Evolutionary conservation across 2,329 filamentous ascomycete genomes (phyloP).

Genomic region (Hysterium pulicare): DNA sequence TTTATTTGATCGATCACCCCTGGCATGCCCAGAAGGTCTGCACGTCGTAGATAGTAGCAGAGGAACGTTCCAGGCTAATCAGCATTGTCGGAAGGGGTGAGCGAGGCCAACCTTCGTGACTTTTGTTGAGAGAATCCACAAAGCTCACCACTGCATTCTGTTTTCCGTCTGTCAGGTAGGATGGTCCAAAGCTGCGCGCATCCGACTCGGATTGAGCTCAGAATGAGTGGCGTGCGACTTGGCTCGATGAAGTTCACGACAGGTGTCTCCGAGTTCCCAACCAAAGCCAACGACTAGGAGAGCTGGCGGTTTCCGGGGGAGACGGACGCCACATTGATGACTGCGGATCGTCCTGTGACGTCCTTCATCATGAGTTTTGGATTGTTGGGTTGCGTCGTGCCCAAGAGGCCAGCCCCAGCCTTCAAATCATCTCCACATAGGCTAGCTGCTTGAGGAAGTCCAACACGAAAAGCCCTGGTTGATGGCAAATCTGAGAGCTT

Average conservation of each 20-base stretch:
- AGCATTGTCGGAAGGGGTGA: neutral
- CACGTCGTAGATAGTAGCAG: neutral
- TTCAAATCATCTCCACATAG: too few relatives aligned
- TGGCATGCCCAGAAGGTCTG: neutral
- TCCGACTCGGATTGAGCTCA: too few relatives aligned
- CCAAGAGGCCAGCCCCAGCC: neutral
- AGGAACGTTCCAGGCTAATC: neutral
- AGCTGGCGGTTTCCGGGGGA: slow-evolving; percentile 2
- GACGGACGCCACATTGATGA: neutral
- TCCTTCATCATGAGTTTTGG: neutral
- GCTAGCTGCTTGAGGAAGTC: slow-evolving; percentile 3
- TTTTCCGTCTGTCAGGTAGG: too few relatives aligned
- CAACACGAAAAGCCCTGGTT: slow-evolving; percentile 2
- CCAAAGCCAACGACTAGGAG: neutral
- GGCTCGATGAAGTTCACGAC: too few relatives aligned
- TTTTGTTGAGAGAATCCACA: too few relatives aligned
- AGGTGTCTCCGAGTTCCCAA: neutral
- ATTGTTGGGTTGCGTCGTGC: slow-evolving; percentile 5
- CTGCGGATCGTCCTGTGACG: neutral
- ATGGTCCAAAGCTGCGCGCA: too few relatives aligned
- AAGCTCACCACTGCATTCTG: too few relatives aligned
- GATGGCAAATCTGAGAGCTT: neutral
- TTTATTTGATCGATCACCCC: neutral
- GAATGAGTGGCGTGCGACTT: too few relatives aligned
- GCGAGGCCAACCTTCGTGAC: neutral